Evolutionary conservation across 2,329 filamentous ascomycete genomes (phyloP).

Genomic region (Plectosphaerella cucumerina): DNA sequence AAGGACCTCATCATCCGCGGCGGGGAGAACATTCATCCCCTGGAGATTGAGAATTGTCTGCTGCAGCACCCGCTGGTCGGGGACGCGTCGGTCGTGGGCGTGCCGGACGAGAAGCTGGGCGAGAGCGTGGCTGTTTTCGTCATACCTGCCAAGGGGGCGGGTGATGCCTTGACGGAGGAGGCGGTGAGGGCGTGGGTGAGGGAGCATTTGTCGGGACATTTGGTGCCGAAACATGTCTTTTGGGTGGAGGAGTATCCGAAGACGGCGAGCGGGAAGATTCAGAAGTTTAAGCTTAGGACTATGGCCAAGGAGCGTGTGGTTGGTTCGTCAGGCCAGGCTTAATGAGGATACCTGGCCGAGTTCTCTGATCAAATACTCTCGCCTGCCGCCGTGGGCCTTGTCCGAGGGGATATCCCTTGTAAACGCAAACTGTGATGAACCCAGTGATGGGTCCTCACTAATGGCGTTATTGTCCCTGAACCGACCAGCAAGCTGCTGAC

Average conservation of each 20-base stretch:
- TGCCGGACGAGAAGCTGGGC: constrained; percentile 78
- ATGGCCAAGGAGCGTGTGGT: constrained; percentile 33
- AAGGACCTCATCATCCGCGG: constrained; percentile 95
- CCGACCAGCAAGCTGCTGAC: not conserved
- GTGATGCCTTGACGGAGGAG: constrained; percentile 42
- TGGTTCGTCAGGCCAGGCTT: too few relatives aligned
- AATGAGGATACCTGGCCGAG: too few relatives aligned
- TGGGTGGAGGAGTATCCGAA: constrained; percentile 84
- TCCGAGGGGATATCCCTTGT: not conserved
- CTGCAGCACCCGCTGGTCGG: constrained; percentile 66
- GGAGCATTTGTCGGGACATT: constrained; percentile 62
- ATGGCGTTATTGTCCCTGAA: not conserved
- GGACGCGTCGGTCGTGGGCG: constrained; percentile 78
- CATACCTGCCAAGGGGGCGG: constrained; percentile 38
- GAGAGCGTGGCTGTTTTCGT: constrained; percentile 86
- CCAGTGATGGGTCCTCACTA: not conserved
- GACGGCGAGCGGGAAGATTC: constrained; percentile 94
- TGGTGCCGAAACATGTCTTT: constrained; percentile 88
- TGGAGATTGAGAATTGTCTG: constrained; percentile 88
- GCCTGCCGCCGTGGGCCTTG: not conserved
- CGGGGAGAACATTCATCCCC: constrained; percentile 92
- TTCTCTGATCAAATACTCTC: not conserved
- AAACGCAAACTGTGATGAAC: not conserved
- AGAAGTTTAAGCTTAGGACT: constrained; percentile 83
- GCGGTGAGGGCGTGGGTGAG: constrained; percentile 70